Evolutionary conservation across 1,284 basidiomycete genomes (phyloP).

Genomic region (Sanghuangporus sanghuang): DNA sequence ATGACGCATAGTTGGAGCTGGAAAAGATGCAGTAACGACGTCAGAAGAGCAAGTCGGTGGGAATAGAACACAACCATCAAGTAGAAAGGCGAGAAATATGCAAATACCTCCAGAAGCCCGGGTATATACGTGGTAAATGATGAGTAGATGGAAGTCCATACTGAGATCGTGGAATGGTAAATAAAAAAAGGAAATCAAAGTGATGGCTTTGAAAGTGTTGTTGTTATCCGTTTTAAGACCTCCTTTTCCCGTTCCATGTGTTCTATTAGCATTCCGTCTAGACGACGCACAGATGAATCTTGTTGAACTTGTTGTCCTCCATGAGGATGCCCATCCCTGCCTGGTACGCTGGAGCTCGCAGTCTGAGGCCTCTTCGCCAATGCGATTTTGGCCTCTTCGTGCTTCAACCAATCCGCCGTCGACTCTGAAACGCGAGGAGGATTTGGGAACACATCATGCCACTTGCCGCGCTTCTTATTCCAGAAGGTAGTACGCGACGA

Average conservation of each 20-base stretch:
- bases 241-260: conserved; percentile 71
- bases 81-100: conserved; percentile 7
- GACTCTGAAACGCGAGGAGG: conserved; percentile 12
- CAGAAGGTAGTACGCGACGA: neutral
- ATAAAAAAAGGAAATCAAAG: neutral
- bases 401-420: conserved; percentile 10
- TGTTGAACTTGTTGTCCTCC: conserved; percentile 30
- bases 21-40: neutral
- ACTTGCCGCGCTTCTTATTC: conserved; percentile 10
- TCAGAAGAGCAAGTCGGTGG: neutral
- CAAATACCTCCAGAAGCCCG: conserved; percentile 16
- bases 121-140: conserved; percentile 9
- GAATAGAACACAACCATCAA: neutral
- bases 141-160: conserved; percentile 2
- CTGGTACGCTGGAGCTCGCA: neutral
- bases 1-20: neutral
- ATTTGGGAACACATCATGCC: neutral
- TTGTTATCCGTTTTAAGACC: conserved; percentile 64
- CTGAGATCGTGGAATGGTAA: neutral
- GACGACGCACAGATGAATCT: conserved; percentile 50
- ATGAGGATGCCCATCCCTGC: neutral
- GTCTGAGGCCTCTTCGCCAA: conserved; percentile 3
- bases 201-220: conserved; percentile 29
- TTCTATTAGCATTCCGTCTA: conserved; percentile 70
- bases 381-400: neutral